These are phyloP conservation scores for Oryza longistaminata DNA, from an alignment of 176 grass and related monocot genomes.

Conservation along the genomic window DNA sequence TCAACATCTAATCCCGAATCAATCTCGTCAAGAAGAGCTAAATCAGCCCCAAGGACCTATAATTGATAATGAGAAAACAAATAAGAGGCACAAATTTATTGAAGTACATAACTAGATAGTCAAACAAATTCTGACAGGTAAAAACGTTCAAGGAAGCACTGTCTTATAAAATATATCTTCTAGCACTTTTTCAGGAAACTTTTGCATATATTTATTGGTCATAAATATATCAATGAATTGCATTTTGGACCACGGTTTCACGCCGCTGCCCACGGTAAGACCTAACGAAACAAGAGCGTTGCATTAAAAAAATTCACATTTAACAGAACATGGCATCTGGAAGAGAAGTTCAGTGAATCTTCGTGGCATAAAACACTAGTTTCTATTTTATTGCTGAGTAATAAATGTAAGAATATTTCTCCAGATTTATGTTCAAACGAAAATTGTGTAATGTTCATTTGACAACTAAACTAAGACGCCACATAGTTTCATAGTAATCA, in stretches of 20 bases:
- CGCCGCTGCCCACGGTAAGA: background rate
- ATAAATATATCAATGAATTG: background rate
- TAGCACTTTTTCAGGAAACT: background rate
- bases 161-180: background rate
- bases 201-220: background rate
- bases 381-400: background rate
- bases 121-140: constrained; percentile 23
- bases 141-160: constrained; percentile 18
- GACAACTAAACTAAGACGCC: constrained; percentile 5
- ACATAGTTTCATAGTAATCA: constrained; percentile 23
- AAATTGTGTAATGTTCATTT: background rate
- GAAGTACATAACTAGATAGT: constrained; percentile 26
- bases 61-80: constrained; percentile 33
- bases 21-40: constrained; percentile 94
- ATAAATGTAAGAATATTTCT: background rate
- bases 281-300: background rate
- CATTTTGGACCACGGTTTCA: background rate
- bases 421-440: background rate
- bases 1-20: constrained; percentile 99
- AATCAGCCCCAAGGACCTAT: constrained; percentile 89
- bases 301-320: background rate
- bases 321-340: background rate
- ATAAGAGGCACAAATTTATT: constrained; percentile 14
- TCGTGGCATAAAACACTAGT: background rate
- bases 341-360: constrained; percentile 8